Base-by-base conservation (phyloP, 2,329 filamentous ascomycete genomes). In the Teratosphaeria pseudoeucalypti region DNA sequence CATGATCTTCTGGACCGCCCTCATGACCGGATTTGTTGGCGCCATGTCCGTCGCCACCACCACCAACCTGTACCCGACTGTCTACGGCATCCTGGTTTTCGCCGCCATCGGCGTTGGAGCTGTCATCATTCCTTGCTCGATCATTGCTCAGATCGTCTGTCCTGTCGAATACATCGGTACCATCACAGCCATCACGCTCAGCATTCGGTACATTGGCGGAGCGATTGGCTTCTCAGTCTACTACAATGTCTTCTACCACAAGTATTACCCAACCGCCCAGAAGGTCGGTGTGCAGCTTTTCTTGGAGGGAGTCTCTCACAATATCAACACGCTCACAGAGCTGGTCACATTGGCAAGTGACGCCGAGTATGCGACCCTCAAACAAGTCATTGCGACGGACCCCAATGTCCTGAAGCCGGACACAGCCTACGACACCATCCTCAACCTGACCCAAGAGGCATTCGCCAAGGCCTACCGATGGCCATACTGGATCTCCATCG, bases 131-230 rank as follows among this genome's bases (percentile, higher is more conserved):
- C 86, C 85, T 0, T 81, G 82, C 6, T 84, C 82, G 1, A 85
- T 88, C 64, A 85, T 88, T 60, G 66, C 83, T 6, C 85, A 84
- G 23, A 86, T 88, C 63, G 82, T 87, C 63, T 87, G 84, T 62
- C 85, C 85, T 0, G 82, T 85, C 65, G 85, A 88, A 59, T 77
- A 88, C 11, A 88, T 89, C 63, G 86, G 84, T 6, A 88, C 85
- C 6, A 79, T 87, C 57, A 82, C 85, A 1, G 84, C 86, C 7
- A 77, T 89, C 32, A 88, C 85, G 0, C 80, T 89, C 55, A 81
- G 84, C 26, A 82, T 88, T 65, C 84, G 86, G 54, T 84, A 87
- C 63, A 79, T 88, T 49, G 85, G 86, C 54, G 85, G 85, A 39
- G 80, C 82, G 14, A 81, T 88, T 61, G 85, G 69, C 26, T 71